Evolutionary conservation across 2,329 filamentous ascomycete species (phyloP).

Genomic region (Fonsecaea pugnacius): DNA sequence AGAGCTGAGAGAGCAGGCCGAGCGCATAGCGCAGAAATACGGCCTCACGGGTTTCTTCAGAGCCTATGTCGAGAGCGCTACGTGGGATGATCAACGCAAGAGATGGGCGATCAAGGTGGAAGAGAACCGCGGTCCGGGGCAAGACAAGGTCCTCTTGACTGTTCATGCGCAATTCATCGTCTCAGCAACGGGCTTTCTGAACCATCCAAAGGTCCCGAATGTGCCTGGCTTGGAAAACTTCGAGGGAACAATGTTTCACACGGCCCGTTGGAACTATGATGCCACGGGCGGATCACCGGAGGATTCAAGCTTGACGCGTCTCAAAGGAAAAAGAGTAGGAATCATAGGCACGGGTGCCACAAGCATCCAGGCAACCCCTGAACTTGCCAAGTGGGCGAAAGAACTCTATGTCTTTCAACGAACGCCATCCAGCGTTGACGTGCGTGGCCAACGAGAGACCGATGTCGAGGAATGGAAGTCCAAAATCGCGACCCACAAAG

Average conservation of each 20-base stretch:
- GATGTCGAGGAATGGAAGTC: conserved; percentile 8
- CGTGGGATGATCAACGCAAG: conserved; percentile 5
- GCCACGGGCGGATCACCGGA: conserved; percentile 45
- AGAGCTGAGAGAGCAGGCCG: conserved; percentile 16
- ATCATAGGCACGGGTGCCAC: conserved; percentile 19
- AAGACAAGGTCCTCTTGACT: not conserved
- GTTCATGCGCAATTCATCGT: conserved; percentile 48
- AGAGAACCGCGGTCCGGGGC: conserved; percentile 41
- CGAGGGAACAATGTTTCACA: conserved; percentile 38
- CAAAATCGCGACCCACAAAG: conserved; percentile 14
- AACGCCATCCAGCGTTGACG: conserved; percentile 47
- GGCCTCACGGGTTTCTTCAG: conserved; percentile 24
- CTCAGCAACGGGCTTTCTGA: conserved; percentile 53
- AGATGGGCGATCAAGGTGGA: conserved; percentile 15
- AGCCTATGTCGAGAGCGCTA: not conserved
- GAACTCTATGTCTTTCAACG: conserved; percentile 35
- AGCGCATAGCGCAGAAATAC: conserved; percentile 16
- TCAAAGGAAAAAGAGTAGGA: conserved; percentile 23
- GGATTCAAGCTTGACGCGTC: conserved; percentile 46
- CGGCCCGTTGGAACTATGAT: conserved; percentile 44
- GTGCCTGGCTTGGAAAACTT: conserved; percentile 38
- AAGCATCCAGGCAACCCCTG: too few relatives aligned
- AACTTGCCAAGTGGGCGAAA: not conserved
- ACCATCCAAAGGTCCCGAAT: conserved; percentile 51
- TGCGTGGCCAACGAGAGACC: conserved; percentile 31